A percentile compares a stretch with the other conserved stretches of the same genome.
phyloP scores from a whole-genome alignment of 176 grass and related monocot species.

The Ananas comosus region DNA sequence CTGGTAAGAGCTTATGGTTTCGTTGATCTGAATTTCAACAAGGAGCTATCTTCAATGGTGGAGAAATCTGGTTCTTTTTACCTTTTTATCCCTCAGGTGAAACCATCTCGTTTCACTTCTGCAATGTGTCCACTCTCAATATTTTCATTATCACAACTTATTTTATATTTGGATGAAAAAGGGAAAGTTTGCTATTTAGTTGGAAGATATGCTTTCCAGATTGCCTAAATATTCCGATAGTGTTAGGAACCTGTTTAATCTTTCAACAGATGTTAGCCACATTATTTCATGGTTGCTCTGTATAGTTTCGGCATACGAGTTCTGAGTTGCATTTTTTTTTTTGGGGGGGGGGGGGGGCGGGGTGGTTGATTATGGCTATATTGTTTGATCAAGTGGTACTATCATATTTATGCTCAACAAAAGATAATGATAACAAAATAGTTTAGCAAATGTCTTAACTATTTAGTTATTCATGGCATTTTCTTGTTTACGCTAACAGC shows the following conservation, averaged over 20 bases:
- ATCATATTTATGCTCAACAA: neutral
- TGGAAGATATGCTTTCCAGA: neutral
- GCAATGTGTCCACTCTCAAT: constrained; percentile 15
- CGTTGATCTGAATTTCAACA: constrained; percentile 42
- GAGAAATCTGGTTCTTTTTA: constrained; percentile 47
- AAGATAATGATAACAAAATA: neutral
- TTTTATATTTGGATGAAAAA: constrained; percentile 7
- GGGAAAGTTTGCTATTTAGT: too few species aligned
- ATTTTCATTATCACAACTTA: constrained; percentile 7
- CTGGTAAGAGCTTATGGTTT: constrained; percentile 73
- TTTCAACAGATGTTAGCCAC: neutral
- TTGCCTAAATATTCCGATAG: neutral
- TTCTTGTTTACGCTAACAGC: neutral
- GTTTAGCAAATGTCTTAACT: neutral
- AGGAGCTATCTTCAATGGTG: constrained; percentile 25
- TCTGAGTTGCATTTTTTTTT: neutral
- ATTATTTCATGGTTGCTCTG: neutral
- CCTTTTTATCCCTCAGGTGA: constrained; percentile 90
- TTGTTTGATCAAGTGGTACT: neutral
- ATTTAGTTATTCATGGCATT: neutral
- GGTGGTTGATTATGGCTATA: neutral
- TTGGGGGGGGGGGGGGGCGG: neutral
- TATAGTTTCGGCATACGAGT: neutral
- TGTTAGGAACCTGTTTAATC: neutral
- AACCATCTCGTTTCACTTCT: constrained; percentile 7